Evolutionary conservation across 176 grass and related monocot genomes (phyloP).

Genomic region (Musa troglodytarum): DNA sequence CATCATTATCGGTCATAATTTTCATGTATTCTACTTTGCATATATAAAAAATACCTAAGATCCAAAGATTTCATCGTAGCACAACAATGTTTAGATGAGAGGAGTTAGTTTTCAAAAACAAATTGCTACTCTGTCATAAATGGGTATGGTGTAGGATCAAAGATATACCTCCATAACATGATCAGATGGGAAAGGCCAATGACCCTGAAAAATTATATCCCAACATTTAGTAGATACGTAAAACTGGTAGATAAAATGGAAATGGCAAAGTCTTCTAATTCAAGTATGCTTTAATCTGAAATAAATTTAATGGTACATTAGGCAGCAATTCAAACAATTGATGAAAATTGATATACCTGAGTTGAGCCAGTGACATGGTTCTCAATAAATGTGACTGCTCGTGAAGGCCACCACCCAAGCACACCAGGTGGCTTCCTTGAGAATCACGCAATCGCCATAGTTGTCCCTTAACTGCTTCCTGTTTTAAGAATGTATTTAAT

Average conservation of each 20-base stretch:
- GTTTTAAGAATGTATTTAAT: conserved; percentile 24
- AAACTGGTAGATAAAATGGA: no score
- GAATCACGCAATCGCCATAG: conserved; percentile 69
- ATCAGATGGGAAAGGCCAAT: conserved; percentile 90
- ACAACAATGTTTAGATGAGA: background rate
- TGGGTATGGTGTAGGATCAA: background rate
- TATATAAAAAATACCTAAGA: background rate
- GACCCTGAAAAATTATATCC: conserved; percentile 50
- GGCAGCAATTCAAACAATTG: background rate
- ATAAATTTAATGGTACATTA: background rate
- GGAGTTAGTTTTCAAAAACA: background rate
- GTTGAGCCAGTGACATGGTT: conserved; percentile 97
- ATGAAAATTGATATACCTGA: conserved; percentile 46
- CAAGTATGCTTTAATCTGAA: background rate
- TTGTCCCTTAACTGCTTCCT: conserved; percentile 94
- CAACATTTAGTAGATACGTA: conserved; percentile 11
- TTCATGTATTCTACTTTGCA: no score
- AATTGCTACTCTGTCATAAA: background rate
- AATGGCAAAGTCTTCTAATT: no score
- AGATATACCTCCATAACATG: conserved; percentile 78
- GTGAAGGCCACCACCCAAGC: conserved; percentile 93
- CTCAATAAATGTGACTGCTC: conserved; percentile 91
- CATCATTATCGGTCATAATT: no score
- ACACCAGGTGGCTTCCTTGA: conserved; percentile 75
- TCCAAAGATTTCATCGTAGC: background rate